Conservation (phyloP, 2,329 filamentous ascomycete genomes). For the Penicillium hordei region DNA sequence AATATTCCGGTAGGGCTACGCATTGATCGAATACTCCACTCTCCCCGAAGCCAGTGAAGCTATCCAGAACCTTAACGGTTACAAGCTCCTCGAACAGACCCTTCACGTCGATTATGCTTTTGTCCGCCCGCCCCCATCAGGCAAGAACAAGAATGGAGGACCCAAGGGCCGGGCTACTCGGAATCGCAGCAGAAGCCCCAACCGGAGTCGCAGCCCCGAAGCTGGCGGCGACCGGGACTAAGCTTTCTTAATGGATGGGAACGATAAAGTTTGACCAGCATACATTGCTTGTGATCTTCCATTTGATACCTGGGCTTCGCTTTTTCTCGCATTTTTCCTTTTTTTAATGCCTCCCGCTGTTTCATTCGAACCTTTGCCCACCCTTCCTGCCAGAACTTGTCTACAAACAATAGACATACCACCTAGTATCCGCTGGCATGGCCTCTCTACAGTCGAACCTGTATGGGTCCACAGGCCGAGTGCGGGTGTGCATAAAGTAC, state of each 20-base stretch:
- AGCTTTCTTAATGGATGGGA: conserved; percentile 7
- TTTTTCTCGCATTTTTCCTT: conserved; percentile 8
- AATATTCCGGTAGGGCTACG: conserved; percentile 56
- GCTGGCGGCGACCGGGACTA: conserved; percentile 38
- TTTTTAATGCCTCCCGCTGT: conserved; percentile 11
- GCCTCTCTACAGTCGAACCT: conserved; percentile 5
- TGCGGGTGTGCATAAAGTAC: neutral
- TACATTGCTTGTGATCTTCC: conserved; percentile 4
- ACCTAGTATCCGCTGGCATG: conserved; percentile 27
- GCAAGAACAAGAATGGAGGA: conserved; percentile 43
- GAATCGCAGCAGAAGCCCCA: conserved; percentile 47
- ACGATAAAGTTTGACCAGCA: conserved; percentile 8
- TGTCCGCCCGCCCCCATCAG: conserved; percentile 57
- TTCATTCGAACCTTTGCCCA: conserved; percentile 6
- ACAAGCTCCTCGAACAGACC: conserved; percentile 65
- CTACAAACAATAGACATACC: conserved; percentile 3
- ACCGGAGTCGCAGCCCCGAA: conserved; percentile 48
- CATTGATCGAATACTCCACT: conserved; percentile 65
- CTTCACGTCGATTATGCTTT: conserved; percentile 66
- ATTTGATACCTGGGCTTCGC: conserved; percentile 17
- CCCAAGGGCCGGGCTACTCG: conserved; percentile 45
- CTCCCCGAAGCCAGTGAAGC: conserved; percentile 63
- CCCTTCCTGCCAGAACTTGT: conserved; percentile 8
- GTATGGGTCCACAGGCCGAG: neutral
- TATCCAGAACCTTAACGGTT: conserved; percentile 60